These are phyloP conservation scores for Apiotrichum sp. DNA, from an alignment of 1,284 basidiomycete genomes.

Conservation along the genomic window DNA sequence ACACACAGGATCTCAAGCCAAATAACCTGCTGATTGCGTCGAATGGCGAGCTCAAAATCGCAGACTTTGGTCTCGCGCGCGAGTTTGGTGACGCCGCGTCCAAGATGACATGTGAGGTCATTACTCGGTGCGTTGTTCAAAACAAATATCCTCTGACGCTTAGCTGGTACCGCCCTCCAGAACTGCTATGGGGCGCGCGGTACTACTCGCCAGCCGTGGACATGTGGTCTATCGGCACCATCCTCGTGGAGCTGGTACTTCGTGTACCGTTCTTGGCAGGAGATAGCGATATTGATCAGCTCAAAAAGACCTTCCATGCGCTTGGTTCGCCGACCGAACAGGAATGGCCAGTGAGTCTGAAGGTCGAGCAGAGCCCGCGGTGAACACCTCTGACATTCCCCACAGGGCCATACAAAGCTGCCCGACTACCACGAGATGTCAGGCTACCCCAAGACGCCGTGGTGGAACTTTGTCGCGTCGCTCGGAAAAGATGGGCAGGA, in stretches of 20 bases:
- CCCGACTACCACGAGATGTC: conserved; percentile 80
- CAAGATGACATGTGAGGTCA: conserved; percentile 97
- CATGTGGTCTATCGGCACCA: conserved; percentile 98
- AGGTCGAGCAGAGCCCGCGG: too few relatives aligned
- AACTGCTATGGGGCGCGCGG: conserved; percentile 90
- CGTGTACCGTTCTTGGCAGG: conserved; percentile 90
- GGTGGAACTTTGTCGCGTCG: conserved; percentile 74
- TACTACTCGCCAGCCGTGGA: conserved; percentile 98
- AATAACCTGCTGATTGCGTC: conserved; percentile 95
- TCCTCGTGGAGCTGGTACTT: conserved; percentile 84
- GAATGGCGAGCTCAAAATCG: conserved; percentile 88
- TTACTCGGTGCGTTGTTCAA: conserved; percentile 77
- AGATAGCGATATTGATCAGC: conserved; percentile 91
- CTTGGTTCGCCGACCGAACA: conserved; percentile 91
- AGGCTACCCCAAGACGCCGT: conserved; percentile 63
- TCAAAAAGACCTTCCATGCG: conserved; percentile 89
- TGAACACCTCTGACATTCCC: too few relatives aligned
- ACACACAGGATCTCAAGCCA: conserved; percentile 86
- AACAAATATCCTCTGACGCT: background rate
- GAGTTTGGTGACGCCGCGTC: conserved; percentile 75
- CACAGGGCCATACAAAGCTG: conserved; percentile 82
- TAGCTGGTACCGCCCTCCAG: conserved; percentile 97
- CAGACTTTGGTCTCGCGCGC: conserved; percentile 97
- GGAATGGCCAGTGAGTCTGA: conserved; percentile 78
- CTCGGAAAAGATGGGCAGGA: conserved; percentile 82